Conservation (phyloP, 352 stramenopile species). For the Thalassiosira delicatula region DNA sequence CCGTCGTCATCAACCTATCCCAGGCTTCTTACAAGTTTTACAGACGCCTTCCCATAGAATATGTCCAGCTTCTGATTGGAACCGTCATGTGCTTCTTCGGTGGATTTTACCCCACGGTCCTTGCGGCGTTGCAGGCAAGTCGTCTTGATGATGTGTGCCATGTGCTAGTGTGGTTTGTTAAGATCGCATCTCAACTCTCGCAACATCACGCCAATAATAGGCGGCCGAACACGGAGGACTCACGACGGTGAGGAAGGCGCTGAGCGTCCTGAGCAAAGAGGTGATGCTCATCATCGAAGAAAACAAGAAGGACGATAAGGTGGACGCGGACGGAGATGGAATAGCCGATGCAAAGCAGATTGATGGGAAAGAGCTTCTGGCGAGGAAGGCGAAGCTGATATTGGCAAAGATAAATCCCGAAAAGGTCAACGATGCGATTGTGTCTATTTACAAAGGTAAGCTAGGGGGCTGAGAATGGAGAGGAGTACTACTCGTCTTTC, state of each 20-base stretch:
- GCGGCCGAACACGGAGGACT: constrained; percentile 75
- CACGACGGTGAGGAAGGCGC: constrained; percentile 59
- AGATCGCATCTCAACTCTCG: too few species aligned
- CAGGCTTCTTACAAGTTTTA: constrained; percentile 43
- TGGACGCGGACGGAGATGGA: constrained; percentile 77
- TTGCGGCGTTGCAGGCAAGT: constrained; percentile 80
- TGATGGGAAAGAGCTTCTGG: constrained; percentile 62
- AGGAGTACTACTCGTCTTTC: constrained; percentile 2
- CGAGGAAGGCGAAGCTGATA: constrained; percentile 82
- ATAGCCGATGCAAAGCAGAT: constrained; percentile 77
- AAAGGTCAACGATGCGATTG: constrained; percentile 75
- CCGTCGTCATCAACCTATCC: constrained; percentile 23
- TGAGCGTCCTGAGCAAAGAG: constrained; percentile 69
- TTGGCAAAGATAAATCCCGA: constrained; percentile 83
- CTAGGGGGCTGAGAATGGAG: too few species aligned
- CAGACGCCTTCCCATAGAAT: constrained; percentile 65
- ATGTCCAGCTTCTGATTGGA: constrained; percentile 70
- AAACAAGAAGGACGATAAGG: constrained; percentile 82
- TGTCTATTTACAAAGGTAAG: constrained; percentile 70
- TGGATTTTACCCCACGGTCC: constrained; percentile 82
- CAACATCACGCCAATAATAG: constrained; percentile 5
- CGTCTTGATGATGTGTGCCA: too few species aligned
- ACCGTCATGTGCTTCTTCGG: constrained; percentile 86
- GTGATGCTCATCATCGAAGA: constrained; percentile 75
- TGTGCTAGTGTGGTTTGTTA: too few species aligned